These are phyloP conservation scores for Suillus subaureus DNA, from an alignment of 768 basidiomycete genomes.

Conservation along the genomic window DNA sequence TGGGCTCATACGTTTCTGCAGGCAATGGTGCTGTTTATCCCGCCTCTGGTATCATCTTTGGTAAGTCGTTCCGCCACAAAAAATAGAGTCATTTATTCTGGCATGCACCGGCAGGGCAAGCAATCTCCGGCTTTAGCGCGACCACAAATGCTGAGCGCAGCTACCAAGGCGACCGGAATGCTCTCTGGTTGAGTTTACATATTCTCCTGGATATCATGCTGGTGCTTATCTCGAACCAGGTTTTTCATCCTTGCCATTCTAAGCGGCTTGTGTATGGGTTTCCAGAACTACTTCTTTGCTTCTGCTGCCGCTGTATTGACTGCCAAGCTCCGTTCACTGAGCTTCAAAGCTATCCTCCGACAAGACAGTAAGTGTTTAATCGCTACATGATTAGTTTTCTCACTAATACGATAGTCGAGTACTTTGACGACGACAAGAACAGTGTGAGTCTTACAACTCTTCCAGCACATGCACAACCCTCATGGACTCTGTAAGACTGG, in stretches of 20 bases:
- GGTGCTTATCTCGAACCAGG: constrained; percentile 32
- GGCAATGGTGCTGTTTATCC: no score
- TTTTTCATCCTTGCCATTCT: constrained; percentile 39
- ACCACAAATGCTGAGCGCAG: not conserved
- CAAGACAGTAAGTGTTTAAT: constrained; percentile 41
- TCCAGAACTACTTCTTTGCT: constrained; percentile 41
- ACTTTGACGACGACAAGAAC: constrained; percentile 46
- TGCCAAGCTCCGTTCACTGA: constrained; percentile 37
- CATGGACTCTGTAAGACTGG: constrained; percentile 56
- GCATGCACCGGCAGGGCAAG: not conserved
- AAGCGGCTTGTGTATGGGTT: constrained; percentile 35
- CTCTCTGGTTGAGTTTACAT: constrained; percentile 23
- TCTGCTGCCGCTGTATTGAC: constrained; percentile 40
- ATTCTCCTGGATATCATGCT: constrained; percentile 28
- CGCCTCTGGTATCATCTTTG: constrained; percentile 9
- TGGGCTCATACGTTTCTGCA: no score
- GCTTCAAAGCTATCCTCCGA: constrained; percentile 44
- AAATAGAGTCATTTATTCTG: not conserved
- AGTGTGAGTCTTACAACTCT: not conserved
- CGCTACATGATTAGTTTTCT: no score
- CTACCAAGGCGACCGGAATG: not conserved
- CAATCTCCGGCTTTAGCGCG: constrained; percentile 15
- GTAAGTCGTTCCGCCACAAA: constrained; percentile 20
- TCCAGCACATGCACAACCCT: not conserved
- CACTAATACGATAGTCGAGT: no score